Evolutionary conservation across 352 stramenopile genomes (phyloP), one percentile per base, ranked within the genome.

Genomic region (Phytophthora uliginosa): DNA sequence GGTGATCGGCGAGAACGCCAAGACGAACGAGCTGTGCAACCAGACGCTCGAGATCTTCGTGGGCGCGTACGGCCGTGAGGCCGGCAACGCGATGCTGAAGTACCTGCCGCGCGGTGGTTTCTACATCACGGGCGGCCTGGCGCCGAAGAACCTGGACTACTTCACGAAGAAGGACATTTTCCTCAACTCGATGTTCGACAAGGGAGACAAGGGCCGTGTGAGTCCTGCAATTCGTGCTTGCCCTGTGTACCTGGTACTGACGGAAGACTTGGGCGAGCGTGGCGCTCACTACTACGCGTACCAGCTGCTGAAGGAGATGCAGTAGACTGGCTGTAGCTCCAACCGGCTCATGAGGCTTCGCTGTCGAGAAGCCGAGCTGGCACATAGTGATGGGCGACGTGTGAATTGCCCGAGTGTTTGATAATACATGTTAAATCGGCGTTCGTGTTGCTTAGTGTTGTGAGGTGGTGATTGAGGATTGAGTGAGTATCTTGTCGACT

Each of bases 51-150:
- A 98, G 71, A 98, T 98, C 52, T 98, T 99, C 78, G 93, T 98
- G 22, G 88, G 89, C 74, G 87, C 95, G n/a, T 99, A 99, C 74
- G 98, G 96, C 52, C 87, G 84, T 69, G 98, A 99, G 82, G 93
- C 95, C 63, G 97, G 98, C 53, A 97, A 95, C 75, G 88, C 91
- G 59, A 91, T 90, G 57, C 88, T 99, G 63, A 99, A 99, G 80
- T 99, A 94, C 67, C 88, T 99, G 65, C 97, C 97, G 45, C 96
- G 89, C 24, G 97, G 97, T 77, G 97, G 97, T 34, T 92, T 99
- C 66, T 99, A 98, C 88, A 92, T 99, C 58, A 98, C 95, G 9
- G 97, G 97, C 31, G 97, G 97, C 56, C 88, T 99, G 42, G 98
- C 97, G 38, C 93, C 93, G 3, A 99, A 99, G 85, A 99, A 99